These are phyloP conservation scores for Hypseocharis bilobata DNA, from an alignment of 441 rosid species.

Conservation along the genomic window DNA sequence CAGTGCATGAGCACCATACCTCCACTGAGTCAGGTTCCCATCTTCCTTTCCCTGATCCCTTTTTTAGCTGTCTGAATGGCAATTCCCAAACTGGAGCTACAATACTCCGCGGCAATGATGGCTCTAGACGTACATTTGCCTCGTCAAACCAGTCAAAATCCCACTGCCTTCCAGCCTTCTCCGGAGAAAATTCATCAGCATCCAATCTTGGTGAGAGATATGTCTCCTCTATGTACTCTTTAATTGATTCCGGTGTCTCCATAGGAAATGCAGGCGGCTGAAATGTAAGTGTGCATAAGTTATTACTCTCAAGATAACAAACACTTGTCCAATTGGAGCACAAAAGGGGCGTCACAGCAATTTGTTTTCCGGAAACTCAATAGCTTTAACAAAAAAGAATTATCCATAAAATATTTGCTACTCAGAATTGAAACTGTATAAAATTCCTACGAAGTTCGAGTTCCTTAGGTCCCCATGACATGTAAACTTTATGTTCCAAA, in stretches of 20 bases:
- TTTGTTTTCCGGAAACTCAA: not conserved
- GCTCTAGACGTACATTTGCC: slow-evolving; percentile 65
- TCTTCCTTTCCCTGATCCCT: slow-evolving; percentile 29
- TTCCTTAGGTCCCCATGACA: not conserved
- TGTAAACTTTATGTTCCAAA: not conserved
- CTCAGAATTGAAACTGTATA: not conserved
- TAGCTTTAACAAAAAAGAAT: not conserved
- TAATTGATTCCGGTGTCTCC: slow-evolving; percentile 67
- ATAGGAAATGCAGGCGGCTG: slow-evolving; percentile 93
- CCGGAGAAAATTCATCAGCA: slow-evolving; percentile 57
- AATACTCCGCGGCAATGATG: slow-evolving; percentile 59
- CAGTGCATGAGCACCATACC: slow-evolving; percentile 35
- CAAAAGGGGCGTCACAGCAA: not conserved
- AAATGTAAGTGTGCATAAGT: slow-evolving; percentile 9
- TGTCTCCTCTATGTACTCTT: slow-evolving; percentile 72
- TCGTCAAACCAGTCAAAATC: slow-evolving; percentile 86
- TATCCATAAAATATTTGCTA: not conserved
- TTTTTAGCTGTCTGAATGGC: slow-evolving; percentile 53
- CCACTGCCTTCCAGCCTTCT: slow-evolving; percentile 78
- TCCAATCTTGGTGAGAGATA: slow-evolving; percentile 72
- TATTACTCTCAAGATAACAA: not conserved
- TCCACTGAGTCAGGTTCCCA: slow-evolving; percentile 75
- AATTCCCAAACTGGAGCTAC: slow-evolving; percentile 81
- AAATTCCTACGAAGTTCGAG: not conserved
- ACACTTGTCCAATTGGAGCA: slow-evolving; percentile 3